Evolutionary conservation across 768 basidiomycete genomes (phyloP).

Genomic region (Mycena rosella): DNA sequence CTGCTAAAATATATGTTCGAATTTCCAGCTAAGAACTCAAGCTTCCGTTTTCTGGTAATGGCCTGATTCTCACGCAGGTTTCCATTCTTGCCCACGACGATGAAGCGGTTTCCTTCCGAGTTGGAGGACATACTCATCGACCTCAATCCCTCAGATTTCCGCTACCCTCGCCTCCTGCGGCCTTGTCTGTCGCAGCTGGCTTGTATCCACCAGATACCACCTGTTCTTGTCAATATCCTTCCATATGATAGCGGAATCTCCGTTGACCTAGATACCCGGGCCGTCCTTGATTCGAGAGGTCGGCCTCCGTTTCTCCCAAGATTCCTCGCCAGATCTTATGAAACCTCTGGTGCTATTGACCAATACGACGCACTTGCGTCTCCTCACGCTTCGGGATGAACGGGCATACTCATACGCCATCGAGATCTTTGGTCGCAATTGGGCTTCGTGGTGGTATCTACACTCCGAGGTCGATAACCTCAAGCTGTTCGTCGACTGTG

Average conservation of each 20-base stretch:
- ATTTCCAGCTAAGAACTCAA: too few species aligned
- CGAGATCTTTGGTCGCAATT: conserved; percentile 8
- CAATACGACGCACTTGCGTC: background rate
- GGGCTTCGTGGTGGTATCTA: background rate
- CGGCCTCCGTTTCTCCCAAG: conserved; percentile 17
- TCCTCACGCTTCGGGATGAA: conserved; percentile 18
- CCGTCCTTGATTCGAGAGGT: conserved; percentile 22
- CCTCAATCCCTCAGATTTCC: conserved; percentile 32
- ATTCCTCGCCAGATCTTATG: conserved; percentile 8
- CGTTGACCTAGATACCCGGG: background rate
- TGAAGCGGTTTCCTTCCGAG: conserved; percentile 36
- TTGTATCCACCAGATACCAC: conserved; percentile 35
- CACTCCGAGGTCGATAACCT: conserved; percentile 34
- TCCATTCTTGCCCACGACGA: background rate
- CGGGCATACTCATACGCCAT: conserved; percentile 1
- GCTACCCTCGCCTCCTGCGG: conserved; percentile 32
- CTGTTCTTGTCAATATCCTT: conserved; percentile 32
- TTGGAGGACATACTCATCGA: conserved; percentile 37
- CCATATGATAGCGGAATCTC: conserved; percentile 9
- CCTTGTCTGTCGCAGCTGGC: conserved; percentile 38
- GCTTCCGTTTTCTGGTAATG: too few species aligned
- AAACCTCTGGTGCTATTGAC: conserved; percentile 9
- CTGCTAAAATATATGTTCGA: too few species aligned
- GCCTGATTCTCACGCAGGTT: too few species aligned
- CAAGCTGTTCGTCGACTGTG: conserved; percentile 25